Evolutionary conservation across 2,329 filamentous ascomycete species (phyloP).

Genomic region (Ceratocystis smalleyi): DNA sequence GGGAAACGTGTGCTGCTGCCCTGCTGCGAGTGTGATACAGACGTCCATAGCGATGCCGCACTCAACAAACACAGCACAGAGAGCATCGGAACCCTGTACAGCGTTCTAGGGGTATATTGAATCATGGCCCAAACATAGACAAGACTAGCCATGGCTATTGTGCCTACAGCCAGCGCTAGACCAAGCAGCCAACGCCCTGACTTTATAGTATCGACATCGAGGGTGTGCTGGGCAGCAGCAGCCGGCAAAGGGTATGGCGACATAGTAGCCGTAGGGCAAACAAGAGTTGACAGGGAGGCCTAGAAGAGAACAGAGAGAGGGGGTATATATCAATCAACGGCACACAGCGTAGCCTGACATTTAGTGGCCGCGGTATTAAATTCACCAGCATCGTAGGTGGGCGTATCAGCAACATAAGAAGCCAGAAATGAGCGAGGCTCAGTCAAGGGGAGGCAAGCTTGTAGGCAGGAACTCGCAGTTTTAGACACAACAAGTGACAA

Average conservation of each 20-base stretch:
- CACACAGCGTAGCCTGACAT: too few relatives aligned
- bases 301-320: background rate
- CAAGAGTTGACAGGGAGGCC: background rate
- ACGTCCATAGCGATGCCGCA: background rate
- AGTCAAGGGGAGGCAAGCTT: too few relatives aligned
- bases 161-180: background rate
- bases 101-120: constrained; percentile 4
- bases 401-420: too few relatives aligned
- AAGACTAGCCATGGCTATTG: background rate
- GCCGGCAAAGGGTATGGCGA: background rate
- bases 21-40: background rate
- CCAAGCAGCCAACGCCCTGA: background rate
- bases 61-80: background rate
- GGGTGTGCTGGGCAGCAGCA: background rate
- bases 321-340: too few relatives aligned
- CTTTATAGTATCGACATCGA: background rate
- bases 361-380: too few relatives aligned
- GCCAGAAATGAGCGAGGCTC: too few relatives aligned
- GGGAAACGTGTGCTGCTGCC: background rate
- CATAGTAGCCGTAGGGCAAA: background rate
- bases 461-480: too few relatives aligned
- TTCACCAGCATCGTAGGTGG: too few relatives aligned
- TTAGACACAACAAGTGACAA: too few relatives aligned
- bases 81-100: background rate
- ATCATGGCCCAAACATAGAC: background rate